Evolutionary conservation across 331 rosid genomes (phyloP).

Genomic region (Quercus lobata): DNA sequence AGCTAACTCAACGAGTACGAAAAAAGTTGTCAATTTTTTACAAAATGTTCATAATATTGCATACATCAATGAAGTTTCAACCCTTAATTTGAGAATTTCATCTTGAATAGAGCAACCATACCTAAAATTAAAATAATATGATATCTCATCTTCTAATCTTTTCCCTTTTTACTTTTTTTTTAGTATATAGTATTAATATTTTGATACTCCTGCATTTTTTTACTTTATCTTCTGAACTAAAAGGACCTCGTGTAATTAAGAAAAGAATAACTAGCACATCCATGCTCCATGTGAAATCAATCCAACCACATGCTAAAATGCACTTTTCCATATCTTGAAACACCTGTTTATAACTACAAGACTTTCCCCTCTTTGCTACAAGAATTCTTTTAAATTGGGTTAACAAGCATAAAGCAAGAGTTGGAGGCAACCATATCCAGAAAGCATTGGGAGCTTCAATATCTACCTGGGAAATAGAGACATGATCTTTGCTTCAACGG

Average conservation of each 20-base stretch:
- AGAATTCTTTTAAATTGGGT: not conserved
- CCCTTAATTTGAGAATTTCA: too few relatives aligned
- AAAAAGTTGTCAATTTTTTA: too few relatives aligned
- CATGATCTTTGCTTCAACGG: slow-evolving; percentile 7
- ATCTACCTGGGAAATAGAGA: slow-evolving; percentile 14
- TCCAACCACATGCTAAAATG: slow-evolving; percentile 8
- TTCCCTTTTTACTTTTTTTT: not conserved
- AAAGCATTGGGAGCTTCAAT: slow-evolving; percentile 11
- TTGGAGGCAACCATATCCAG: slow-evolving; percentile 13
- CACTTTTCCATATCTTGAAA: slow-evolving; percentile 23
- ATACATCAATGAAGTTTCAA: too few relatives aligned
- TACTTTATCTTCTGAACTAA: not conserved
- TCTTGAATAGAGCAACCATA: too few relatives aligned
- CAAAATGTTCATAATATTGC: too few relatives aligned
- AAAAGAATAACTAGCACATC: not conserved
- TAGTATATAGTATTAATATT: not conserved
- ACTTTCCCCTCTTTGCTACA: not conserved
- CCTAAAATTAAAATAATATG: not conserved
- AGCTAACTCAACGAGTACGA: too few relatives aligned
- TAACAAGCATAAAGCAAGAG: slow-evolving; percentile 14
- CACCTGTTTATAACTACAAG: slow-evolving; percentile 9
- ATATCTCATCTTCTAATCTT: not conserved
- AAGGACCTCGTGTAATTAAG: not conserved
- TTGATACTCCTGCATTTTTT: not conserved
- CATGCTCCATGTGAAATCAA: not conserved